Conservation (phyloP, 2,329 filamentous ascomycete genomes). For the Dactylellina cionopaga region DNA sequence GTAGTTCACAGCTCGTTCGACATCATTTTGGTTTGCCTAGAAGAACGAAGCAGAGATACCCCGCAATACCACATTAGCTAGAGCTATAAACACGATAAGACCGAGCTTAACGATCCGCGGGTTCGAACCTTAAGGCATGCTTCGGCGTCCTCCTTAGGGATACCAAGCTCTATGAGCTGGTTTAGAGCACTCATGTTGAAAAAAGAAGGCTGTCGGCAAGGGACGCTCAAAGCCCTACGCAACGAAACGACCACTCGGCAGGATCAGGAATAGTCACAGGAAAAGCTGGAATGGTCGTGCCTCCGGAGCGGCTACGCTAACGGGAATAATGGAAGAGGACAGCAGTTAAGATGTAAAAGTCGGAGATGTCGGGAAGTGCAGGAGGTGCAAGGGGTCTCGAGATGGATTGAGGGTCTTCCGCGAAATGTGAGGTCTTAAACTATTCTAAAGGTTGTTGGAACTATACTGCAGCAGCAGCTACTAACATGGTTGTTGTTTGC, state of each 20-base stretch:
- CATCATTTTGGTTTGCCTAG: conserved; percentile 52
- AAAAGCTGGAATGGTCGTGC: background rate
- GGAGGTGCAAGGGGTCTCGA: background rate
- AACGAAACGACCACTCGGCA: conserved; percentile 8
- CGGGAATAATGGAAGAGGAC: background rate
- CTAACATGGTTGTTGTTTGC: background rate
- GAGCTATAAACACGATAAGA: background rate
- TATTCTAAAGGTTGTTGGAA: conserved; percentile 7
- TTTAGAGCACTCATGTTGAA: conserved; percentile 23
- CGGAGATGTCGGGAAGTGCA: background rate
- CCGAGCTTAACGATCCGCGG: conserved; percentile 4
- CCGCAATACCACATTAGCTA: conserved; percentile 46
- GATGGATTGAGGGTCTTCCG: background rate
- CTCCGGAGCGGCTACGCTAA: background rate
- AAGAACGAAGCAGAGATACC: conserved; percentile 13
- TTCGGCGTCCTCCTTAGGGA: conserved; percentile 54
- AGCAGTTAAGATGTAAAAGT: background rate
- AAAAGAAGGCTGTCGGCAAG: background rate
- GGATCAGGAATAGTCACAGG: no score
- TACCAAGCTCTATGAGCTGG: conserved; percentile 50
- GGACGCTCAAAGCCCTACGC: conserved; percentile 28
- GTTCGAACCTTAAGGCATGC: conserved; percentile 55
- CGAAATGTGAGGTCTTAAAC: background rate
- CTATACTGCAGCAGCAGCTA: background rate
- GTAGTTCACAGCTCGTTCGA: conserved; percentile 55